Evolutionary conservation across 1,284 basidiomycete genomes (phyloP), one percentile per base, ranked within the genome.

Genomic region (Ceratobasidium sp.): DNA sequence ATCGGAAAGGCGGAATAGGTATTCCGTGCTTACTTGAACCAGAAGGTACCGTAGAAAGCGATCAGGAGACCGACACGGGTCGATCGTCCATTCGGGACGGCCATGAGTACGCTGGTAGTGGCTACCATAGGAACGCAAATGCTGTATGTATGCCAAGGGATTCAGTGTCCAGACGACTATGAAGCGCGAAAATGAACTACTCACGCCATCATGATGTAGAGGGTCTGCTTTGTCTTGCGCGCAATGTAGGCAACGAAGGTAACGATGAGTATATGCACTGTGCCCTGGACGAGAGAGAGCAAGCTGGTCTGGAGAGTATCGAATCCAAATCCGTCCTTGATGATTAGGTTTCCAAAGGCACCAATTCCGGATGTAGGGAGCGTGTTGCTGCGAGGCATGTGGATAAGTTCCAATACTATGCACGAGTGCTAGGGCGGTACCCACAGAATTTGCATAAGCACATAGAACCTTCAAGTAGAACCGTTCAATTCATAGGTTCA

Each of bases 241-340:
- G 62, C 62, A 36, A 42, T 50, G 25, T 39, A 66, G 5, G 62
- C 62, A 23, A 66, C 62, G 29, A 49, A 54, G 2, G 62, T 66
- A n/a, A 66, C 62, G 29, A 66, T 66, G 19, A 66, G 41, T 42
- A 66, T 66, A 54, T 66, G 62, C 50, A 66, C 62, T n/a, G 62
- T 54, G 39, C 62, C 62, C 30, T 66, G 62, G 11, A 66, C 62
- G 16, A 66, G 39, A 44, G 62, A 66, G n/a, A 66, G 52, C 62
- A 66, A 56, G 52, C 62, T 66, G 30, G 62, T 66, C 23, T 66
- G 62, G 25, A 66, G 62, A 5, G 41, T 46, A 29, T 66, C 62
- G 41, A 66, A 66, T 13, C 62, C 62, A 52, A 66, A 66, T 1
- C 62, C 62, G 16, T 66, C 52, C 41, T 54, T 66, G 50, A 66